Conservation (phyloP, 2,329 filamentous ascomycete genomes). For the Hymenoscyphus fructigenus region DNA sequence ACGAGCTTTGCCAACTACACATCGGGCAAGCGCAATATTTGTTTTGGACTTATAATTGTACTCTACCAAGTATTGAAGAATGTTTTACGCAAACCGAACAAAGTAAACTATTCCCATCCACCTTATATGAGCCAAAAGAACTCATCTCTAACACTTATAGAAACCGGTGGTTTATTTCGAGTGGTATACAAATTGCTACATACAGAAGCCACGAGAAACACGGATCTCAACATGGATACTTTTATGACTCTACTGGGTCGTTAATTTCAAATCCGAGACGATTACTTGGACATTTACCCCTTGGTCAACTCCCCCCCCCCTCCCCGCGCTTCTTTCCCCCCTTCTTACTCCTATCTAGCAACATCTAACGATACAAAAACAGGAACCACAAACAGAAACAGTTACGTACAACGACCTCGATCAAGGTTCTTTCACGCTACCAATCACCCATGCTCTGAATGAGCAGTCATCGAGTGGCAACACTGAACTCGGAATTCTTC, state of each 20-base stretch:
- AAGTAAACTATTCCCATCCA: no score
- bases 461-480: not conserved
- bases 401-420: not conserved
- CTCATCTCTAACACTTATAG: no score
- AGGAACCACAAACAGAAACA: not conserved
- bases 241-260: not conserved
- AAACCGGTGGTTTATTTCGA: not conserved
- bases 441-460: not conserved
- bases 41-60: no score
- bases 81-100: no score
- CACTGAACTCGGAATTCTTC: not conserved
- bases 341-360: not conserved
- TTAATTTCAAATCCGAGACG: conserved; percentile 1
- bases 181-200: not conserved
- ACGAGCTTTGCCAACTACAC: no score
- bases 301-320: not conserved
- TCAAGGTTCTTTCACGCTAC: not conserved
- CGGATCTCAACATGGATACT: not conserved
- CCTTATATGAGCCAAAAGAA: no score
- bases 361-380: not conserved
- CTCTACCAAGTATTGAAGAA: no score
- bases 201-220: not conserved
- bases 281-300: not conserved
- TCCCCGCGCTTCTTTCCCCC: no score
- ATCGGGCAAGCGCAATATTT: no score